Percentiles rank a stretch among this genome's conserved stretches.
Evolutionary conservation across 176 grass and related monocot genomes (phyloP).

Genomic region (Olyra latifolia): DNA sequence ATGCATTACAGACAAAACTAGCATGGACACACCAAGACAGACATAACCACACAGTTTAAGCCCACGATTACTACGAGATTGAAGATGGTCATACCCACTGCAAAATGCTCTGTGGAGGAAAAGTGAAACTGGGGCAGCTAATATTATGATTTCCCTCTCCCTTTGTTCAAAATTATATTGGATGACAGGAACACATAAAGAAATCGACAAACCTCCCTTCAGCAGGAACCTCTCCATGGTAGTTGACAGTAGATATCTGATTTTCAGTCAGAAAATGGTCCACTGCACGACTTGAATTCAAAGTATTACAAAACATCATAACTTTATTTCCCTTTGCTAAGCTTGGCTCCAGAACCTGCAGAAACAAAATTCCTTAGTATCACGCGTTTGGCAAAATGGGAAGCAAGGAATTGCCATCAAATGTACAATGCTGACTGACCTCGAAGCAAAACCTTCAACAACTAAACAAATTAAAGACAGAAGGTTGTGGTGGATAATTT

Average conservation of each 20-base stretch:
- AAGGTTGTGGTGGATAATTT: background rate
- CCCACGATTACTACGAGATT: background rate
- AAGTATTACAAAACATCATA: slow-evolving; percentile 98
- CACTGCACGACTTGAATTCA: slow-evolving; percentile 95
- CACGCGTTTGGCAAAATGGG: background rate
- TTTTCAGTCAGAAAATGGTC: slow-evolving; percentile 94
- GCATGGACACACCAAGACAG: background rate
- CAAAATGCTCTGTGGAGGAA: background rate
- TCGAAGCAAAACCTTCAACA: background rate
- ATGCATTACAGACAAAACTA: background rate
- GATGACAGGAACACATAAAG: slow-evolving; percentile 8
- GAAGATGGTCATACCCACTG: background rate
- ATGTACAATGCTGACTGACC: background rate
- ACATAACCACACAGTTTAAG: slow-evolving; percentile 1
- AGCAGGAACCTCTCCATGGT: slow-evolving; percentile 95
- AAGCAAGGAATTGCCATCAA: slow-evolving; percentile 3
- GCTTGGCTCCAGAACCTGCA: slow-evolving; percentile 95
- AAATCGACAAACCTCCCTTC: slow-evolving; percentile 75
- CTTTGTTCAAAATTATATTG: background rate
- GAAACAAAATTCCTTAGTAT: slow-evolving; percentile 1
- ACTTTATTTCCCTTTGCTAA: slow-evolving; percentile 90
- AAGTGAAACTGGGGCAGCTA: background rate
- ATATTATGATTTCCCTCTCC: background rate
- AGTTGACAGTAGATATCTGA: slow-evolving; percentile 94
- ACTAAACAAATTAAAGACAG: background rate